Percentiles rank a stretch among this genome's conserved stretches.
These are phyloP conservation scores for Clarireedia hainanense DNA, from an alignment of 2,329 filamentous ascomycete species.

Conservation along the genomic window DNA sequence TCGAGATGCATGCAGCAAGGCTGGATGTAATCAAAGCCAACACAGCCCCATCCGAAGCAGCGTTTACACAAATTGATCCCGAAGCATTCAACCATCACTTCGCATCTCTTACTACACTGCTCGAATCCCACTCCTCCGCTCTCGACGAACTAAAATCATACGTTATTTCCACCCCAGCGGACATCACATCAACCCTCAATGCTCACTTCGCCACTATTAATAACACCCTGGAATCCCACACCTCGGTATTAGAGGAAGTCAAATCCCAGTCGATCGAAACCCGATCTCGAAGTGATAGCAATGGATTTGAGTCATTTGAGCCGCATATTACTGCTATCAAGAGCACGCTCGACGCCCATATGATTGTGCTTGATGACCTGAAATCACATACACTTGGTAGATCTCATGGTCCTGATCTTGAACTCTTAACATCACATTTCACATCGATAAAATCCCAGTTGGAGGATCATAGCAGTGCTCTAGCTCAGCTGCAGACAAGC, in stretches of 20 bases:
- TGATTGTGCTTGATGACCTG: constrained; percentile 15
- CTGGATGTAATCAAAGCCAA: constrained; percentile 17
- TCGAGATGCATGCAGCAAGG: constrained; percentile 11
- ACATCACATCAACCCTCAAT: background rate
- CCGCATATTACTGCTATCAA: constrained; percentile 18
- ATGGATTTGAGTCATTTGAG: constrained; percentile 12
- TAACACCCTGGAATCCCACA: constrained; percentile 1
- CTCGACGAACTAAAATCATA: constrained; percentile 6
- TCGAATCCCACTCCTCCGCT: constrained; percentile 10
- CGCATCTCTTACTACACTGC: constrained; percentile 7
- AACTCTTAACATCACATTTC: background rate
- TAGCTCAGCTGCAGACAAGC: background rate
- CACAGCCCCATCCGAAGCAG: background rate
- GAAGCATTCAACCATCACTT: constrained; percentile 9
- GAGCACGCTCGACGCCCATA: constrained; percentile 16
- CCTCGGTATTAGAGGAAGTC: constrained; percentile 3
- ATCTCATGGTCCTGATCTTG: background rate
- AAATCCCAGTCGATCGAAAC: background rate
- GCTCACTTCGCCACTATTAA: background rate
- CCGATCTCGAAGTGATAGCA: background rate
- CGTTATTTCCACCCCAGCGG: background rate
- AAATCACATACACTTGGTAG: background rate
- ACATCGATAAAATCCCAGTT: background rate
- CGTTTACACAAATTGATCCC: background rate
- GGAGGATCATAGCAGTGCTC: background rate